Evolutionary conservation across 1,284 basidiomycete genomes (phyloP), one percentile per base, ranked within the genome.

Genomic region (Xerocomus alliaceus): DNA sequence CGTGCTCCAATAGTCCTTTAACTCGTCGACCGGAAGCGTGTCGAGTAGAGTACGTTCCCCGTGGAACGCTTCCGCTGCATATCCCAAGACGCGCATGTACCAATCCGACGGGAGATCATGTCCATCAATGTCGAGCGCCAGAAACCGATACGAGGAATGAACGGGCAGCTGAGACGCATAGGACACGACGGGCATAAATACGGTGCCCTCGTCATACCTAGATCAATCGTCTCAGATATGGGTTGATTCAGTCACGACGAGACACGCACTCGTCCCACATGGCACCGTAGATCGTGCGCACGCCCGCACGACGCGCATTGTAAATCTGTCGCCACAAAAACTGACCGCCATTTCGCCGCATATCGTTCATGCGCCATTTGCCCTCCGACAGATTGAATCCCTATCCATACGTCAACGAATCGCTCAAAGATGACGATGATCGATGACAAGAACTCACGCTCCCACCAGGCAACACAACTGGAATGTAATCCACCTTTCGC

Each of bases 221-320:
- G 8, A 57, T 8, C 44, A 52, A 48, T 45, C 44, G 20, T 58
- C 44, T 52, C 47, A 61, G 58, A 44, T 44, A 28, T 59, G 56
- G 8, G 34, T 39, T 13, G 11, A 20, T 29, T 37, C 34, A 22
- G 41, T 51, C 24, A 54, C 22, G 6, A 45, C 0, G 20, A 46
- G 15, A 54, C 18, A 84, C 88, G 72, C 62, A 91, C 88, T 91
- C 90, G 67, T 93, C 91, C 90, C 90, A 92, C 90, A 92, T 92
- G 11, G 90, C 90, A 26, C 88, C 88, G 65, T 92, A 92, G 55
- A 92, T 82, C 4, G 78, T 87, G n/a, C 85, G 80, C 18, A 85
- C 86, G 15, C 88, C 88, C 42, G 82, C 81, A 45, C 82, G 78
- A 32, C 82, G 82, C 13, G 84, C 87, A 67, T 91, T 88, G 76